These are phyloP conservation scores for Rhizopus microsporus DNA, from an alignment of 371 early-diverging fungal species.

Conservation along the genomic window DNA sequence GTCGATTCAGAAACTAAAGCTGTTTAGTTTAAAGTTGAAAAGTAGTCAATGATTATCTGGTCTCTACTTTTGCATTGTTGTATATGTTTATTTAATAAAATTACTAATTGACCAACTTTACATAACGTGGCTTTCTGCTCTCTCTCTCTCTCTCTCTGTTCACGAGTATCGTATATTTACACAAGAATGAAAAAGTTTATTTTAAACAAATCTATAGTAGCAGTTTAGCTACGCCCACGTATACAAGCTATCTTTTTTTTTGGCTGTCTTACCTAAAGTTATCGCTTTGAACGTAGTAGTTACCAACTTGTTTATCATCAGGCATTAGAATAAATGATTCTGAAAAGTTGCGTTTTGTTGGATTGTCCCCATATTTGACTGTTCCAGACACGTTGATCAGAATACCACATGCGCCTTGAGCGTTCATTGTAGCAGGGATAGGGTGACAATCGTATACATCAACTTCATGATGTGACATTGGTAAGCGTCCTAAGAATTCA, in stretches of 20 bases:
- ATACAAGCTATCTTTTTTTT: not conserved
- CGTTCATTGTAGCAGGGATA: slow-evolving; percentile 45
- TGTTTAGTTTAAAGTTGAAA: not conserved
- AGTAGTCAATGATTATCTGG: too few species aligned
- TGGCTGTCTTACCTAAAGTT: slow-evolving; percentile 47
- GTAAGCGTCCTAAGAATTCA: slow-evolving; percentile 60
- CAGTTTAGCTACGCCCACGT: not conserved
- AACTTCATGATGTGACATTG: slow-evolving; percentile 63
- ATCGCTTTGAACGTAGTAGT: slow-evolving; percentile 62
- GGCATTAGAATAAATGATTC: slow-evolving; percentile 74
- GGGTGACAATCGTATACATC: slow-evolving; percentile 71
- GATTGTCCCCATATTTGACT: slow-evolving; percentile 63
- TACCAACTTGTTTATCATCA: slow-evolving; percentile 51
- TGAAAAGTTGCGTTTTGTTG: slow-evolving; percentile 54
- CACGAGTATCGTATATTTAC: too few species aligned
- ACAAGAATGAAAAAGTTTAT: not conserved
- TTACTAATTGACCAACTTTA: too few species aligned
- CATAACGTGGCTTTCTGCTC: too few species aligned
- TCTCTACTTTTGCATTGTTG: not conserved
- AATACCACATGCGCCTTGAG: slow-evolving; percentile 53
- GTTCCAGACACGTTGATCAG: slow-evolving; percentile 58
- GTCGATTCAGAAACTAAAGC: not conserved
- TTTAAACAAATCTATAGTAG: slow-evolving; percentile 17
- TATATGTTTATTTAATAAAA: too few species aligned
- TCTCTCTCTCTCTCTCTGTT: too few species aligned